Evolutionary conservation across 495 filamentous ascomycete genomes (phyloP).

Genomic region (Neurospora sp.): DNA sequence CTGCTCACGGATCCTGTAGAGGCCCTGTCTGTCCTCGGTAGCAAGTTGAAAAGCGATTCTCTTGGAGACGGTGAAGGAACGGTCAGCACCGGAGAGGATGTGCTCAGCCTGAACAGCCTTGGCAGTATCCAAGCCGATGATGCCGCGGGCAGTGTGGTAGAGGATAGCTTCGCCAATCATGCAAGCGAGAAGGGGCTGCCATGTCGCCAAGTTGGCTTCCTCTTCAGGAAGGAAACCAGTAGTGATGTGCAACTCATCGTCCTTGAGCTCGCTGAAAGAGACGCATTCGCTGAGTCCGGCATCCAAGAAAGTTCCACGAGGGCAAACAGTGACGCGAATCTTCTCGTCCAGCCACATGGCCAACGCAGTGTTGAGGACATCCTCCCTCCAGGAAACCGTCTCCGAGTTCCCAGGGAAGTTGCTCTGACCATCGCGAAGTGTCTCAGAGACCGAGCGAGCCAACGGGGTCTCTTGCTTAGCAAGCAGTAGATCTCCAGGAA

Average conservation of each 20-base stretch:
- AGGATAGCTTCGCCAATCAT: conserved; percentile 7
- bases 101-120: conserved; percentile 8
- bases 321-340: conserved; percentile 2
- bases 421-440: not conserved
- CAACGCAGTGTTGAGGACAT: conserved; percentile 1
- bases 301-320: conserved; percentile 2
- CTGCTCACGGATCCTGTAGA: not conserved
- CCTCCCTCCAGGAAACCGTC: not conserved
- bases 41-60: conserved; percentile 10
- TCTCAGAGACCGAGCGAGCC: not conserved
- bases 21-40: not conserved
- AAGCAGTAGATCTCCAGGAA: not conserved
- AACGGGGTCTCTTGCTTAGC: not conserved
- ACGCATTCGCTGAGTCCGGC: conserved; percentile 1
- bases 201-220: not conserved
- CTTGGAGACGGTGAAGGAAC: not conserved
- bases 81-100: not conserved
- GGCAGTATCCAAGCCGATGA: not conserved
- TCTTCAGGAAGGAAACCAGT: conserved; percentile 1
- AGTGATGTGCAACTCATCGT: not conserved
- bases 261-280: conserved; percentile 4
- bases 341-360: conserved; percentile 4
- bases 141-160: conserved; percentile 8
- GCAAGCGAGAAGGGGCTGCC: not conserved
- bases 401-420: not conserved